Base-by-base conservation (phyloP, 345 rosid species). In the Acer saccharum region DNA sequence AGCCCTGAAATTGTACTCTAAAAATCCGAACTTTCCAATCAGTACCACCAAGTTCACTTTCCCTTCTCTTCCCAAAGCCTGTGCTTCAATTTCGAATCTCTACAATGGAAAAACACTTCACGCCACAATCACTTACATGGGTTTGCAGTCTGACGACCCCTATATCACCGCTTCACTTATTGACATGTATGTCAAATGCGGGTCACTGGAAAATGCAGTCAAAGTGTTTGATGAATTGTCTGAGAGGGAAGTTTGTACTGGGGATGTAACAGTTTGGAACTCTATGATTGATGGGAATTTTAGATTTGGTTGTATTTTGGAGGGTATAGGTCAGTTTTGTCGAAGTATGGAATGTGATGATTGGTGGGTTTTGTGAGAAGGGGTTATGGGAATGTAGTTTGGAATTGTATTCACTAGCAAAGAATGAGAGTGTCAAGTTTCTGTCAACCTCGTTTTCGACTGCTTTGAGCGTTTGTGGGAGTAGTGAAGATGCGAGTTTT, bases 331-430 rank as follows among this genome's bases (percentile, higher is more conserved):
- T 77, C 81, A 77, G 73, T 92, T 94, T 85, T 57, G 85, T 16
- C 78, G 98, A 92, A 14, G 72, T 83, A 6, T 94, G 98, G 97
- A 94, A 94, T 87, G 93, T 94, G 80, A 86, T 92, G 89, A 87
- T 94, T 83, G 83, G 83, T 79, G 95, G 93, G 43, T 83, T 90
- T 72, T 79, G 74, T 61, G 85, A 86, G 77, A 84, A 81, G 83
- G 88, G 88, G 4, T 10, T 78, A 76, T 87, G 88, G 91, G 88
- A 86, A 43, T 71, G 74, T 68, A 89, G 97, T 84, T 84, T 94
- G 84, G 87, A 87, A 58, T 71, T 91, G 69, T 92, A 87, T 80
- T 50, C 80, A 44, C 77, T 86, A 65, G 91, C 87, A 10, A 90
- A 89, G 82, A 81, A 55, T 68, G 82, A 89, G n/a, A n/a, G 82